These are phyloP conservation scores for Trichoderma koningii DNA, from an alignment of 2,329 filamentous ascomycete species.

Conservation along the genomic window DNA sequence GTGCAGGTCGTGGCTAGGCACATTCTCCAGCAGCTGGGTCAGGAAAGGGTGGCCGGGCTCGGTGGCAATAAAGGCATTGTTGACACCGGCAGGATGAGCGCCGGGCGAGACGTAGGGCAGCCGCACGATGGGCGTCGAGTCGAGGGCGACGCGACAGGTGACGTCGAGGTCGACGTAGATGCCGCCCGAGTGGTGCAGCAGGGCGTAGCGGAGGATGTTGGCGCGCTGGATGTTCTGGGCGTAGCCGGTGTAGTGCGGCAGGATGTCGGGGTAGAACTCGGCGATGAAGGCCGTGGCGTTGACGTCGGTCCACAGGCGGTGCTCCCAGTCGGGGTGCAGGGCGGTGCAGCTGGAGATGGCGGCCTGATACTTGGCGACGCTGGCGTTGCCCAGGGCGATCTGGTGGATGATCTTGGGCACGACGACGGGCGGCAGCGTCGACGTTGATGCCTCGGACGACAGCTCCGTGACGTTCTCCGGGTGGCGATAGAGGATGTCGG, in stretches of 20 bases:
- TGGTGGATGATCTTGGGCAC: constrained; percentile 36
- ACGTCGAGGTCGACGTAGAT: constrained; percentile 35
- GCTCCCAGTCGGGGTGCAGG: constrained; percentile 32
- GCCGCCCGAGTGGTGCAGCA: constrained; percentile 33
- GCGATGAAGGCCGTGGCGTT: constrained; percentile 33
- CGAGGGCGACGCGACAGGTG: constrained; percentile 30
- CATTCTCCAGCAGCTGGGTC: constrained; percentile 27
- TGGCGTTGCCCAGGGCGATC: constrained; percentile 45
- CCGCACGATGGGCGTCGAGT: constrained; percentile 30
- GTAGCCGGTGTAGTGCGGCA: constrained; percentile 32
- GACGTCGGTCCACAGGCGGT: constrained; percentile 33
- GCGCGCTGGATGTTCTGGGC: constrained; percentile 33
- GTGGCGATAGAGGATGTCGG: constrained; percentile 25
- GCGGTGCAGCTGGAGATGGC: constrained; percentile 31
- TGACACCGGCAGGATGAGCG: constrained; percentile 33
- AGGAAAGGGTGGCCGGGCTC: constrained; percentile 31
- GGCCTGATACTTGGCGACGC: constrained; percentile 40
- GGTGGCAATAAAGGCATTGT: constrained; percentile 33
- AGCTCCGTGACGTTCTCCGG: constrained; percentile 2
- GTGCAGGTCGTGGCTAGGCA: constrained; percentile 32
- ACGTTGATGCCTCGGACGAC: not conserved
- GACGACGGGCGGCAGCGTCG: constrained; percentile 3
- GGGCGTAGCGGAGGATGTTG: constrained; percentile 32
- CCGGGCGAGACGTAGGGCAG: constrained; percentile 32
- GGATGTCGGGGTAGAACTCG: constrained; percentile 31